Conservation (phyloP, 441 rosid species). For the Raphanus hybrid region DNA sequence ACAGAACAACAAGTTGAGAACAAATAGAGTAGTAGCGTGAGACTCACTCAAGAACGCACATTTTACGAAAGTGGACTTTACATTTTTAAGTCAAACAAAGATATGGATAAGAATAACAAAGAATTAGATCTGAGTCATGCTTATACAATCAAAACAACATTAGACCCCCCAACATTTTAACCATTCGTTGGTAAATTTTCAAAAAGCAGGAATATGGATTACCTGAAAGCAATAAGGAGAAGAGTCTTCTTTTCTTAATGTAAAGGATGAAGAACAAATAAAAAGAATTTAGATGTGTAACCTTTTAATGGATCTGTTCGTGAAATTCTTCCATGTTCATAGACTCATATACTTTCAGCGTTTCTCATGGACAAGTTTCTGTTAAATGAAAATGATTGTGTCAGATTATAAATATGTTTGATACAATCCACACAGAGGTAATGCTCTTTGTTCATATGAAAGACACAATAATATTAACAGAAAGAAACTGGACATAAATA, state of each 20-base stretch:
- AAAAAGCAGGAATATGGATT: neutral
- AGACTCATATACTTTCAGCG: neutral
- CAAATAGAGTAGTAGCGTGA: conserved; percentile 22
- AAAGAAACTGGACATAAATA: neutral
- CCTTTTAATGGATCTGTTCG: conserved; percentile 6
- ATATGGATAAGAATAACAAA: conserved; percentile 15
- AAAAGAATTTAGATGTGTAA: neutral
- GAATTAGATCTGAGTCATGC: conserved; percentile 8
- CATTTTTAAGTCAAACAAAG: conserved; percentile 15
- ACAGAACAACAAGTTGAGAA: conserved; percentile 10
- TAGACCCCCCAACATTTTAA: neutral
- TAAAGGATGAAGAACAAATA: neutral
- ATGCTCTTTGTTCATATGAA: too few relatives aligned
- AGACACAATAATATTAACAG: neutral
- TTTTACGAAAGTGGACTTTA: neutral
- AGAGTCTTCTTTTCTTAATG: neutral
- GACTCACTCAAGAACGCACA: conserved; percentile 31
- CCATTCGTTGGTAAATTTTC: neutral
- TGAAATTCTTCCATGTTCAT: conserved; percentile 1
- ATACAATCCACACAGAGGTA: too few relatives aligned
- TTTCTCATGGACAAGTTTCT: neutral
- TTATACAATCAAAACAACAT: conserved; percentile 12
- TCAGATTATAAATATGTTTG: neutral
- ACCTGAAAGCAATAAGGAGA: neutral
- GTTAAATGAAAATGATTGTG: neutral